phyloP scores from a whole-genome alignment of 2,329 filamentous ascomycete genomes.

The Fusarium torreyae region DNA sequence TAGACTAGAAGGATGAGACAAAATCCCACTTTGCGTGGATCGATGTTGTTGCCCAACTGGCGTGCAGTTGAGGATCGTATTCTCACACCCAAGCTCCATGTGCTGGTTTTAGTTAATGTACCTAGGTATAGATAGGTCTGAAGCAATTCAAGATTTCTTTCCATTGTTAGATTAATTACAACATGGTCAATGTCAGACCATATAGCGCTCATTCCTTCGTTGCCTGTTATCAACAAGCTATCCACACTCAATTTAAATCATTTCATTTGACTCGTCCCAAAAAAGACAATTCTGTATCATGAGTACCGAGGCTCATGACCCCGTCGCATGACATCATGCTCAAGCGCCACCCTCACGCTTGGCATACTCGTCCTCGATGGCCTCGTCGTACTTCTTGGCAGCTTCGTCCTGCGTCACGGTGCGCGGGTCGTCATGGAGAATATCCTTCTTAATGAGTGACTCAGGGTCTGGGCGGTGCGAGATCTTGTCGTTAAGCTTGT shows the following conservation, averaged over 20 bases:
- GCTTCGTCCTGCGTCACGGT: conserved; percentile 54
- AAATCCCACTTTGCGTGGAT: conserved; percentile 31
- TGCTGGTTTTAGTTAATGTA: conserved; percentile 11
- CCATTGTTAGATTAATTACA: conserved; percentile 13
- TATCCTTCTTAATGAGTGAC: conserved; percentile 82
- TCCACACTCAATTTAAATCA: conserved; percentile 1
- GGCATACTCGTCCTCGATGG: conserved; percentile 75
- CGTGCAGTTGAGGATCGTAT: conserved; percentile 9
- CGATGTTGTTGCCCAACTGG: conserved; percentile 21
- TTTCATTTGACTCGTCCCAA: conserved; percentile 20
- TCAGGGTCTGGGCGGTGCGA: conserved; percentile 82
- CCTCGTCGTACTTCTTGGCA: conserved; percentile 71
- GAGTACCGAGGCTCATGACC: conserved; percentile 38
- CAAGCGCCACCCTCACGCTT: conserved; percentile 74
- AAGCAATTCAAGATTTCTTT: conserved; percentile 9
- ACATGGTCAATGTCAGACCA: conserved; percentile 6
- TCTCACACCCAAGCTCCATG: conserved; percentile 19
- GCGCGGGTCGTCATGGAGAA: conserved; percentile 79
- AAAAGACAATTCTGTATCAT: conserved; percentile 18
- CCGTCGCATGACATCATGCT: conserved; percentile 50
- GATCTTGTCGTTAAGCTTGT: conserved; percentile 90
- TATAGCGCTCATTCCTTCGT: conserved; percentile 20
- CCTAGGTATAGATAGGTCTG: neutral
- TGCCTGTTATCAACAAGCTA: conserved; percentile 12
- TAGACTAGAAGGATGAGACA: conserved; percentile 14